Base-by-base conservation (phyloP, 2,329 filamentous ascomycete genomes). In the Hypoxylon sp. region DNA sequence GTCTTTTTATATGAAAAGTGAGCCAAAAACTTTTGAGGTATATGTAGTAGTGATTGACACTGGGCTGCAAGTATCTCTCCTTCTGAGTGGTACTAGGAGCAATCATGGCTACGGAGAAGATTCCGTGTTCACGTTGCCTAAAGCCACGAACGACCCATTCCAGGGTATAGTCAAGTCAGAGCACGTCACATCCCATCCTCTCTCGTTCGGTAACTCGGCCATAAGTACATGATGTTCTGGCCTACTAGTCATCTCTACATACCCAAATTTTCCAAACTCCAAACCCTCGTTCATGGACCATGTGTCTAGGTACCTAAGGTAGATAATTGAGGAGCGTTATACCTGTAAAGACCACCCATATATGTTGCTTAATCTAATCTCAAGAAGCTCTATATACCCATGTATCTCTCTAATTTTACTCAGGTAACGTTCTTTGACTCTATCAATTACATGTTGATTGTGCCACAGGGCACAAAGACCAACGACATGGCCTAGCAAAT, bases 401-500 rank as follows among this genome's bases (percentile, higher is more conserved):
- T n/a, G n/a, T 35, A 15, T 45, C 6, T 20, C 11, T 46, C 48
- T 52, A 45, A n/a, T 15, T 23, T 24, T 17, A 11, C 38, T 31
- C 20, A 1, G 10, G 31, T 7, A 13, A n/a, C 31, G 4, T 24
- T 48, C 35, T 45, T n/a, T 37, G 5, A 8, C 23, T 35, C 9
- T 49, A 45, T 46, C 11, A 41, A 23, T 13, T 18, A 21, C 45
- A 4, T 41, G 37, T 33, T 38, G n/a, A 31, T 21, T 15, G 17
- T 10, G 18, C 17, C 15, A 20, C 42, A 37, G 33, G 20, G 45
- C 23, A 35, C 31, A 11, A 17, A 35, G 4, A 46, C 37, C 26
- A 10, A 11, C 6, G 7, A 38, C 29, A 15, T 43, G 24, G 21
- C 40, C 59, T 67, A 97, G 77, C 93, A 97, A 57, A 96, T 81